These are phyloP conservation scores for Fennellomyces sp. DNA, from an alignment of 371 early-diverging fungal species.

Conservation along the genomic window DNA sequence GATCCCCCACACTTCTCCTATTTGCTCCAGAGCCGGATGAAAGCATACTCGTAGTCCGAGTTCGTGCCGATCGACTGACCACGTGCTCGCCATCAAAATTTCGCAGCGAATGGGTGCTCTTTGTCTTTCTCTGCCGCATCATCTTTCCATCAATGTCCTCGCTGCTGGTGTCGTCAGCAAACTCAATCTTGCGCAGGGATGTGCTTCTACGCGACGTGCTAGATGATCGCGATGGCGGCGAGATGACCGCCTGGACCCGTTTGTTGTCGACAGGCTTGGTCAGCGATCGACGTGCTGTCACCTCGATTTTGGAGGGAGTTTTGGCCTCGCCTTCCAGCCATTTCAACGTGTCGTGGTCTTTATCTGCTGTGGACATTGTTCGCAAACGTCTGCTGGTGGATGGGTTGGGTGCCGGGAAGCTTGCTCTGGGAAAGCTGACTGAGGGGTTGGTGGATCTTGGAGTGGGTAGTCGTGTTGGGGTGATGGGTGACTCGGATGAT, in stretches of 20 bases:
- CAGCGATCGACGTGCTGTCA: not conserved
- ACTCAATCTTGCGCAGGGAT: not conserved
- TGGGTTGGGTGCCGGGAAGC: constrained; percentile 7
- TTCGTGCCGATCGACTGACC: constrained; percentile 9
- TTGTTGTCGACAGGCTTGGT: not conserved
- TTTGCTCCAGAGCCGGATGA: not conserved
- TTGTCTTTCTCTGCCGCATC: not conserved
- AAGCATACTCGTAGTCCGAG: constrained; percentile 13
- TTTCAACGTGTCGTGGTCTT: not conserved
- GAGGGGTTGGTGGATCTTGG: constrained; percentile 13
- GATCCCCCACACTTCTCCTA: constrained; percentile 5
- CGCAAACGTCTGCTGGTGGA: constrained; percentile 15
- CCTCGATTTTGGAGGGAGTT: not conserved
- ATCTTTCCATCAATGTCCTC: constrained; percentile 3
- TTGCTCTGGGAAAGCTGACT: constrained; percentile 13
- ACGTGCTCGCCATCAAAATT: constrained; percentile 4
- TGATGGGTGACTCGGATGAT: constrained; percentile 12
- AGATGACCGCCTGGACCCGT: not conserved
- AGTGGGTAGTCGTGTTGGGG: constrained; percentile 18
- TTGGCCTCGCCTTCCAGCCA: constrained; percentile 11
- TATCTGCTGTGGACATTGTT: constrained; percentile 16
- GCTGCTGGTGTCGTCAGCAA: not conserved
- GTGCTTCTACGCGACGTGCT: not conserved
- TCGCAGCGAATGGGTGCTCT: not conserved
- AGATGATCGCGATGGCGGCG: not conserved